phyloP scores from a whole-genome alignment of 331 rosid species.

The Erythrophleum ivorense region DNA sequence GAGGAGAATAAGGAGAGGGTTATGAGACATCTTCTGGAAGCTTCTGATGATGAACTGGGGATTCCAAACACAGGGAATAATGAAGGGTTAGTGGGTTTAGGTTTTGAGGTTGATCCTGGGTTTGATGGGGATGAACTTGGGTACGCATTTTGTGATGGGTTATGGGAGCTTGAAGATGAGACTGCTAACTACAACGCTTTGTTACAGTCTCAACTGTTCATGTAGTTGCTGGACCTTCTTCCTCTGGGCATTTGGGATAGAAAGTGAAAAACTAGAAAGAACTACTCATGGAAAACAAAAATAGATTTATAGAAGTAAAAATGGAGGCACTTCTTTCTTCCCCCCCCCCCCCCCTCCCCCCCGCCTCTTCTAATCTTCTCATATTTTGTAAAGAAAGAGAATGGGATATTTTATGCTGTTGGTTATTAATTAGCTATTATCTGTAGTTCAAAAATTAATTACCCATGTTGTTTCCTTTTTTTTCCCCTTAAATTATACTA shows the following conservation, averaged over 20 bases:
- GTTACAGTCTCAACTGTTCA: slow-evolving; percentile 78
- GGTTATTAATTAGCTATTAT: slow-evolving; percentile 5
- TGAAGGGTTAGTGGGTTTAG: not conserved
- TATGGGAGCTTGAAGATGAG: slow-evolving; percentile 88
- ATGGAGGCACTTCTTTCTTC: not conserved
- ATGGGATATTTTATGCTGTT: not conserved
- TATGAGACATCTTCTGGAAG: slow-evolving; percentile 78
- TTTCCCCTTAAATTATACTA: not conserved
- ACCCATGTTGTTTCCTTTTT: not conserved
- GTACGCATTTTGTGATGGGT: slow-evolving; percentile 50
- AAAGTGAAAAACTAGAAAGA: no score
- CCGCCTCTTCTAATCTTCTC: no score
- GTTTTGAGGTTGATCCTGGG: slow-evolving; percentile 34
- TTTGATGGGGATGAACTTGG: slow-evolving; percentile 14
- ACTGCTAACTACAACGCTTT: slow-evolving; percentile 74
- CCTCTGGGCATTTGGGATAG: no score
- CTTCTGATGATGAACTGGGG: slow-evolving; percentile 93
- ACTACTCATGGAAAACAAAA: no score
- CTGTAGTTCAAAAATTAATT: slow-evolving; percentile 37
- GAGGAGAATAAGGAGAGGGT: slow-evolving; percentile 63
- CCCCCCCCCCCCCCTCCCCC: no score
- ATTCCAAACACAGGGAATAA: slow-evolving; percentile 54
- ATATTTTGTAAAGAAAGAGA: slow-evolving; percentile 4
- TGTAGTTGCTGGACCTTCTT: not conserved
- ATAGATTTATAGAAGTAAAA: not conserved